A percentile compares a stretch with the other conserved stretches of the same genome.
Evolutionary conservation across 2,329 filamentous ascomycete genomes (phyloP).

Genomic region (Colletotrichum australisinense): DNA sequence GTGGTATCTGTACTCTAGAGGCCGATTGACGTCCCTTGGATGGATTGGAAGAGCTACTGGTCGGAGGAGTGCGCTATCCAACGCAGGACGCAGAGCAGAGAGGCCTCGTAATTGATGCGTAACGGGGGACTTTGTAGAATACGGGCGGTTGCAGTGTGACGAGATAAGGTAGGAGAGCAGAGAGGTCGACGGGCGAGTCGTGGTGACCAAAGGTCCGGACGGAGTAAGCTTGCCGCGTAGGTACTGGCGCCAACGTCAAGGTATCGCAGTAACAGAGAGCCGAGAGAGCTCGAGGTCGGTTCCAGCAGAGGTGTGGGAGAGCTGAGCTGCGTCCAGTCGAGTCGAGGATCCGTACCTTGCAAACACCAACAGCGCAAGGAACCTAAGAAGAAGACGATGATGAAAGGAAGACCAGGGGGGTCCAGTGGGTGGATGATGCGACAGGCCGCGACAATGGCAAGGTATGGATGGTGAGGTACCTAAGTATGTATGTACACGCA

Average conservation of each 20-base stretch:
- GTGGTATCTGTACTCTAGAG: not conserved
- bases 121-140: slow-evolving; percentile 12
- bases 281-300: not conserved
- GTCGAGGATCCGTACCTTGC: not conserved
- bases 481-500: slow-evolving; percentile 1
- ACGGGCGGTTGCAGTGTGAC: not conserved
- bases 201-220: not conserved
- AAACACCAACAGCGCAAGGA: not conserved
- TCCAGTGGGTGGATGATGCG: not conserved
- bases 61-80: not conserved
- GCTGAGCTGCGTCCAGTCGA: not conserved
- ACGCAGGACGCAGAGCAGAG: slow-evolving; percentile 2
- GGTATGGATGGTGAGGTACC: too few relatives aligned
- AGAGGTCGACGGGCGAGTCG: not conserved
- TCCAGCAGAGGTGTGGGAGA: not conserved
- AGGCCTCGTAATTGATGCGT: slow-evolving; percentile 41
- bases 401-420: slow-evolving; percentile 1
- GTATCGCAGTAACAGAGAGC: not conserved
- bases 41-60: slow-evolving; percentile 5
- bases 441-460: not conserved
- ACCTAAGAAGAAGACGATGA: not conserved
- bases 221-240: slow-evolving; percentile 4
- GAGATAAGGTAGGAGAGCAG: slow-evolving; percentile 7
- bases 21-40: slow-evolving; percentile 17
- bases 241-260: not conserved